Base-by-base conservation (phyloP, 352 stramenopile species). In the Pythium guiyangense region DNA sequence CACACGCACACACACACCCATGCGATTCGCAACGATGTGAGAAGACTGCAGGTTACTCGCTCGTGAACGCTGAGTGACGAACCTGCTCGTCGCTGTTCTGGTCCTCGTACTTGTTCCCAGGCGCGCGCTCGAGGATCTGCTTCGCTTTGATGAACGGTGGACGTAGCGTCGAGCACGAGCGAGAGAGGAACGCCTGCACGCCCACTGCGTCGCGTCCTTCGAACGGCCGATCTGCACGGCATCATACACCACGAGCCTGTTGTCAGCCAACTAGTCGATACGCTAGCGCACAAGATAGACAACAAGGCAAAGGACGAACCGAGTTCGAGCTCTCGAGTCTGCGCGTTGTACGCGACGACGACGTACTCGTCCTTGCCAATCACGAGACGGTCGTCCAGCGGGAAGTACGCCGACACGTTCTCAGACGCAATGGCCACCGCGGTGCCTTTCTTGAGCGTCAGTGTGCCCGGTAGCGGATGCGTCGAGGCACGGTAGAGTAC, bases 91-190 rank as follows among this genome's bases (percentile, higher is more conserved):
- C 70, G 59, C 75, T 91, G 63, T 72, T 82, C 52, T 90, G 78
- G 43, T 90, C 81, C 66, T 94, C 84, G 43, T 84, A 94, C 49
- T 88, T 88, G 62, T 94, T 94, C 34, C 84, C 84, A 29, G 84
- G 84, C 31, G 78, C 69, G 3, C 84, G 84, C 57, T 94, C 80
- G 65, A 73, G 74, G 46, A 94, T 84, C 17, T 70, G 64, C 60
- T 87, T 88, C 3, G 75, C 60, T 15, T 71, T 64, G 59, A 94
- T 54, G 49, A 90, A 90, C 6, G 84, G 83, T 56, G 79, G 77
- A 22, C 71, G 44, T 5, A 64, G 29, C 40, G 76, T 77, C 14
- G 72, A 80, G 49, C 67, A 71, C 4, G 71, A 66, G 18, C 69
- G 73, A 3, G 67, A 62, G 0, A 82, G 44, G 46, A 88, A 92